Evolutionary conservation across 192 early-diverging fungal species (phyloP).

Genomic region (Gamsiella multidivaricata): DNA sequence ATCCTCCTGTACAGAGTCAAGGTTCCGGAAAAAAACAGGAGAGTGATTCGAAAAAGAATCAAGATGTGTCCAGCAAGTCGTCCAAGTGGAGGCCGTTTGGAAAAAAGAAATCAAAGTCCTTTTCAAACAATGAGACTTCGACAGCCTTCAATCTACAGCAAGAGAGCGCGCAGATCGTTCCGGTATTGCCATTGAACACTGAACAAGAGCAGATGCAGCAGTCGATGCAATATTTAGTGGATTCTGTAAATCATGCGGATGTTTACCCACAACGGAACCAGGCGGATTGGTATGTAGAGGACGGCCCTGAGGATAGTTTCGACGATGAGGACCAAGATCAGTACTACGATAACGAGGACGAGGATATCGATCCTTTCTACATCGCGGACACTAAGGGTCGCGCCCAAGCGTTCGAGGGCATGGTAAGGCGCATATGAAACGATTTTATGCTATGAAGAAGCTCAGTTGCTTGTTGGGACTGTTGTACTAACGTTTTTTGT

Average conservation of each 20-base stretch:
- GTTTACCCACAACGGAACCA: conserved; percentile 4
- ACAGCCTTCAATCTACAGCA: background rate
- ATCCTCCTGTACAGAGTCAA: background rate
- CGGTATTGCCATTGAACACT: background rate
- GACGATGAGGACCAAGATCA: conserved; percentile 18
- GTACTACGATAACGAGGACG: conserved; percentile 38
- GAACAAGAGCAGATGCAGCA: conserved; percentile 1
- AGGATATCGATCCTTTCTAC: conserved; percentile 51
- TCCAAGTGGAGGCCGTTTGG: conserved; percentile 48
- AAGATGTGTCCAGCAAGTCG: conserved; percentile 22
- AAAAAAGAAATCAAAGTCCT: conserved; percentile 50
- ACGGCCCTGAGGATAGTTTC: background rate
- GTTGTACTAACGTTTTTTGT: no score
- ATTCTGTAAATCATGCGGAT: conserved; percentile 3
- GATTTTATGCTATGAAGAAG: no score
- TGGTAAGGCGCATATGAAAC: no score
- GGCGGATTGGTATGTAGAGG: conserved; percentile 22
- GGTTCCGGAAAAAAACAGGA: no score
- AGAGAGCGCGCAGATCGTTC: background rate
- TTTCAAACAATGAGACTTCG: conserved; percentile 16
- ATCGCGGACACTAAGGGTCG: conserved; percentile 50
- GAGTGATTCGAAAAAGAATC: no score
- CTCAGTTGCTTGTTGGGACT: no score
- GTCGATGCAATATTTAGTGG: background rate
- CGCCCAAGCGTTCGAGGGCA: conserved; percentile 19